A percentile compares a stretch with the other conserved stretches of the same genome.
Evolutionary conservation across 1,139 yeast genomes (phyloP).

Genomic region (Candida sp.): DNA sequence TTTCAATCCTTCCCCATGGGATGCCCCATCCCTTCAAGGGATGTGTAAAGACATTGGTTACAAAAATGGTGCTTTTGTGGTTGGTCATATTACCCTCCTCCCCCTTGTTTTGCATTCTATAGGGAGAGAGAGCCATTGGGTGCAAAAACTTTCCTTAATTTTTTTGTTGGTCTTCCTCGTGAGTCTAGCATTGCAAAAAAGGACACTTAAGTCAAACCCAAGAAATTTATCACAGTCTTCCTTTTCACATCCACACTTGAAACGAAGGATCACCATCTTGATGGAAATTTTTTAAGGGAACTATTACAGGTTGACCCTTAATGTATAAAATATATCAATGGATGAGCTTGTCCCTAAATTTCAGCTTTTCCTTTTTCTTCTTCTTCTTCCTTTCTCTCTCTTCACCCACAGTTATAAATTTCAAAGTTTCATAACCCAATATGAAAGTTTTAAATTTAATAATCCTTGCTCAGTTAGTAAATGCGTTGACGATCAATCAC

Average conservation of each 20-base stretch:
- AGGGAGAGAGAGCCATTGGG: neutral
- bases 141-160: conserved; percentile 6
- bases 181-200: conserved; percentile 6
- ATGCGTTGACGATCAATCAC: conserved; percentile 10
- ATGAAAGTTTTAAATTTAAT: conserved; percentile 11
- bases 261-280: neutral
- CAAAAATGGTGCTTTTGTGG: neutral
- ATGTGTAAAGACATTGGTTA: neutral
- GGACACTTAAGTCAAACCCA: neutral
- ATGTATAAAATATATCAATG: neutral
- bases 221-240: neutral
- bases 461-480: conserved; percentile 9
- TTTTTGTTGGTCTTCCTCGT: neutral
- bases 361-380: neutral
- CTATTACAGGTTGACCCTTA: neutral
- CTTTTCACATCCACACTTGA: neutral
- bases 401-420: conserved; percentile 1
- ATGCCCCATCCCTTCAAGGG: neutral
- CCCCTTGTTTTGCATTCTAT: too few species aligned
- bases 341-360: neutral
- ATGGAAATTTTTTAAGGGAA: neutral
- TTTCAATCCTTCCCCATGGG: neutral
- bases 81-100: neutral
- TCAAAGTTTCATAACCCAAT: neutral
- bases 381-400: conserved; percentile 1